Percentiles rank a stretch among this genome's conserved stretches.
Conservation (phyloP, 2,329 filamentous ascomycete species). For the Didymella glomerata region DNA sequence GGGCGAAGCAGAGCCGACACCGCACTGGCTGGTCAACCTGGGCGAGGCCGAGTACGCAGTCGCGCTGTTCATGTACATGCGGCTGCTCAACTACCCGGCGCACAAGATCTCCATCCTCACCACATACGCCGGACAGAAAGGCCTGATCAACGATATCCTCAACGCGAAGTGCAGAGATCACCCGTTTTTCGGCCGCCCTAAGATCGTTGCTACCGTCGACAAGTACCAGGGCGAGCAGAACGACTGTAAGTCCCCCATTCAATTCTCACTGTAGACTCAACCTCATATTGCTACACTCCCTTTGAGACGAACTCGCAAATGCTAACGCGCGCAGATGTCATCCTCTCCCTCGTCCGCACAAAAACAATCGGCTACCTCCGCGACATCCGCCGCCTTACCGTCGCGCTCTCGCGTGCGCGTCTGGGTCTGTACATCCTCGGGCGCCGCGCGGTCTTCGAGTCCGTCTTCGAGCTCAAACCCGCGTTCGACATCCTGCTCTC, state of each 20-base stretch:
- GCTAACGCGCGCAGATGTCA: conserved; percentile 70
- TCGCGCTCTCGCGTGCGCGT: conserved; percentile 90
- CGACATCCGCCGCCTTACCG: conserved; percentile 90
- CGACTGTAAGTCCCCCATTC: conserved; percentile 76
- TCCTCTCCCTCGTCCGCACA: conserved; percentile 90
- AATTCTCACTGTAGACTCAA: not conserved
- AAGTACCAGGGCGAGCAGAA: conserved; percentile 99
- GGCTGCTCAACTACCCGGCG: conserved; percentile 89
- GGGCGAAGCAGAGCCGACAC: conserved; percentile 87
- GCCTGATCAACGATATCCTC: conserved; percentile 87
- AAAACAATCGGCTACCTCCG: conserved; percentile 89
- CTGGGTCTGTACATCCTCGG: conserved; percentile 93
- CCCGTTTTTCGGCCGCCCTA: conserved; percentile 85
- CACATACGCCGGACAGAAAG: conserved; percentile 91
- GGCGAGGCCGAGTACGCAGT: conserved; percentile 98
- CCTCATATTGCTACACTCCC: no score
- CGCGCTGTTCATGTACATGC: conserved; percentile 96
- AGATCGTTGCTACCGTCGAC: conserved; percentile 92
- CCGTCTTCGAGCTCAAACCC: conserved; percentile 84
- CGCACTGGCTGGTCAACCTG: conserved; percentile 95
- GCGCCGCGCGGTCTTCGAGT: conserved; percentile 85
- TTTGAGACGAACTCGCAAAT: not conserved
- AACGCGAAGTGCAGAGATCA: conserved; percentile 83
- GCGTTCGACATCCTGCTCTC: conserved; percentile 82
- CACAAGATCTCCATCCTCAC: conserved; percentile 85